Conservation (phyloP, 106 monocot genomes). For the Cymbidium sinense region DNA sequence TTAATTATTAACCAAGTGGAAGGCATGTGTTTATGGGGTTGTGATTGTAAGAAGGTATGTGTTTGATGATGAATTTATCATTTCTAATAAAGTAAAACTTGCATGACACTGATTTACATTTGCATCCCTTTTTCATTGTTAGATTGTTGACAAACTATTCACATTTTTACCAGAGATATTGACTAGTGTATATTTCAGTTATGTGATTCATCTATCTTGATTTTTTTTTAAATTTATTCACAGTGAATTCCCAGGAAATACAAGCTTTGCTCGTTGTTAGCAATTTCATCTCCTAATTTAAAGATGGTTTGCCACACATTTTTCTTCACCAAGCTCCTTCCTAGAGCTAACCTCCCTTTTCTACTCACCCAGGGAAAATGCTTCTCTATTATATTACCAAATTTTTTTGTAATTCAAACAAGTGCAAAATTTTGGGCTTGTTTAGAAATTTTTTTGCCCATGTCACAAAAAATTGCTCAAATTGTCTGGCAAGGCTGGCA, state of each 20-base stretch:
- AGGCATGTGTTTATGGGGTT: too few relatives aligned
- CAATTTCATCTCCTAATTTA: slow-evolving; percentile 7
- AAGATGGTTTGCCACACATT: slow-evolving; percentile 6
- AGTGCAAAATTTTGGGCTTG: slow-evolving; percentile 5
- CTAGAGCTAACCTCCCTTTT: neutral
- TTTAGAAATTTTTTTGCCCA: slow-evolving; percentile 5
- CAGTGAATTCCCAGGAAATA: neutral
- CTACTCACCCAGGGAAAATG: neutral
- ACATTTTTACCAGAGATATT: neutral
- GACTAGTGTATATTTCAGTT: neutral
- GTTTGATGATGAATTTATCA: too few relatives aligned
- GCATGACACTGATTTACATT: neutral
- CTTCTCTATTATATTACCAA: neutral
- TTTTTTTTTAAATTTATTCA: neutral
- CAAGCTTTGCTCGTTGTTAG: neutral
- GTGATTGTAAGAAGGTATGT: too few relatives aligned
- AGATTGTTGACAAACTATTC: neutral
- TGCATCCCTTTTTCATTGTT: too few relatives aligned
- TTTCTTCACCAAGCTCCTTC: neutral
- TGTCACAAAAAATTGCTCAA: neutral
- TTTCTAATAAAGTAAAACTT: neutral
- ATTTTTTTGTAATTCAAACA: slow-evolving; percentile 6
- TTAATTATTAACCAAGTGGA: too few relatives aligned
- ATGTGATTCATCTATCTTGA: neutral
- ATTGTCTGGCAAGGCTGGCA: neutral